Base-by-base conservation (phyloP, 1,284 basidiomycete species). In the Cutaneotrichosporon curvatum region DNA sequence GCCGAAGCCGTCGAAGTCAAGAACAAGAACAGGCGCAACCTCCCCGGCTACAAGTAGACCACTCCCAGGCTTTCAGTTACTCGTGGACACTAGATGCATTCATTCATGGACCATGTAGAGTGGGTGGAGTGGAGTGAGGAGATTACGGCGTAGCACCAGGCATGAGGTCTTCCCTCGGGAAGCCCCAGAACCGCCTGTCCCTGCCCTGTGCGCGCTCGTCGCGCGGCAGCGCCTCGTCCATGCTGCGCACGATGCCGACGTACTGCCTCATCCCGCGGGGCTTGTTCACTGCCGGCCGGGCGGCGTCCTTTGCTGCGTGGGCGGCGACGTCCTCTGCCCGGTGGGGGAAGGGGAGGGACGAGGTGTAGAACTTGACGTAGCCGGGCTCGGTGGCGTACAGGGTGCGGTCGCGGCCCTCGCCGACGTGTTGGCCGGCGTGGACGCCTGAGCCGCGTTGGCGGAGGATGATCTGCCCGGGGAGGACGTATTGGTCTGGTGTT, bases 391-490 rank as follows among this genome's bases (percentile, higher is more conserved):
- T 77, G 16, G 91, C 90, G 65, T 83, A 94, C 47, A 96, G 77
- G 0, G 92, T 96, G 70, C 92, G 87, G 71, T 96, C 91, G 51
- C 84, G 81, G 22, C 91, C 92, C 64, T 87, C 84, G 55, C 82
- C 82, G 48, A 95, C 89, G 72, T 95, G 82, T 71, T 90, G 87
- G 1, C 90, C 91, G 2, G 92, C 83, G 64, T 91, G 87, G 73
- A 92, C 91, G 45, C 83, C 76, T 1, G 84, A 83, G 10, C 92
- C 92, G 55, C 92, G 79, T 71, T 96, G 91, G 40, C 91, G 81
- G 32, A 95, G 81, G 62, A 96, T 85, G 60, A 96, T 94, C 73
- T 92, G 87, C 39, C 92, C 91, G 9, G 90, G 86, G 23, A 87
- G 79, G 16, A 95, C 90, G 67, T 78, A 80, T 72, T 95, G 82